Base-by-base conservation (phyloP, 2,329 filamentous ascomycete genomes). In the Cercospora sp. region DNA sequence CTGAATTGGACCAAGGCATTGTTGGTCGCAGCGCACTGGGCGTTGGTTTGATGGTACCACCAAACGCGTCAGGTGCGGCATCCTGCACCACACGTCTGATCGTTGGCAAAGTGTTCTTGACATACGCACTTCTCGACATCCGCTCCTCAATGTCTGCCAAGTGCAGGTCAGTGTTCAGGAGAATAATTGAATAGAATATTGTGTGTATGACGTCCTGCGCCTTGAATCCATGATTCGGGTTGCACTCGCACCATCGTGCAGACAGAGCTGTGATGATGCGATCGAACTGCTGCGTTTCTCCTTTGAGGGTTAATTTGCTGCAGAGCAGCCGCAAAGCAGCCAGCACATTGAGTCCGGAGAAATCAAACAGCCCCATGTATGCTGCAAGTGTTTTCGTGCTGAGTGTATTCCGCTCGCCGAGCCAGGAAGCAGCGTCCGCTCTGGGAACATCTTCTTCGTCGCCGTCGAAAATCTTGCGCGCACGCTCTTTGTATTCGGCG, bases 241-340 rank as follows among this genome's bases (percentile, higher is more conserved):
- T 99, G 84, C 94, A 97, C 73, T 91, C 88, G 78, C 93, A 97
- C 95, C 95, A 99, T 69, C 94, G 86, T 71, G 88, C 89, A 3
- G 95, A 92, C 75, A 98, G 94, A 21, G 91, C 90, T 75, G 96
- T 92, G 71, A 99, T 82, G 68, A 99, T 94, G 37, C 95, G 91
- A 78, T 99, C 95, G 21, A 99, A 92, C 79, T 99, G 94, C 80
- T 99, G 95, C 2, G 94, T 97, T 81, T 99, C 95, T 49, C 92
- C 95, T 73, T 92, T 91, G 66, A 99, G 85, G 4, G 95, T 85
- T 26, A 98, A 84, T 34, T 92, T 90, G 63, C 87, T 87, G 79
- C 95, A 99, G 28, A 99, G 85, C 68, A 90, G 87, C 28, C 95
- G 89, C 71, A 98, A 84, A 7, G 92, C 89, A 43, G 86, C 85